A percentile compares a stretch with the other conserved stretches of the same genome.
phyloP scores from a whole-genome alignment of 1,139 yeast genomes.

The Wickerhamomyces sp. region DNA sequence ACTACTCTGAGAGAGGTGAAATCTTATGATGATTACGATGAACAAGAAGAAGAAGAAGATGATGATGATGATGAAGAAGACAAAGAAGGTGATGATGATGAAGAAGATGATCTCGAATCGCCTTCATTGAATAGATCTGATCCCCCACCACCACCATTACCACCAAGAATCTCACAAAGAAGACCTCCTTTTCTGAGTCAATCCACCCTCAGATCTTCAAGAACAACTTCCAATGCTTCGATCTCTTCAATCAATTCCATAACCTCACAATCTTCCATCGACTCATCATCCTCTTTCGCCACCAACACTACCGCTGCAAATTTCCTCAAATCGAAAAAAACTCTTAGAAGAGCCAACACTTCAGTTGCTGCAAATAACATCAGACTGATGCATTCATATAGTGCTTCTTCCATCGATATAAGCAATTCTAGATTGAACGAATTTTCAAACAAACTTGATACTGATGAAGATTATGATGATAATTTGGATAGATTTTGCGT shows the following conservation, averaged over 20 bases:
- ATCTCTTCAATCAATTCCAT: slow-evolving; percentile 13
- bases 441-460: slow-evolving; percentile 6
- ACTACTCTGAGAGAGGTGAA: too few relatives aligned
- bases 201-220: slow-evolving; percentile 6
- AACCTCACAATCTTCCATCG: slow-evolving; percentile 11
- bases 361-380: slow-evolving; percentile 8
- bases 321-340: slow-evolving; percentile 9
- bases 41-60: neutral
- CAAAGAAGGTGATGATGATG: neutral
- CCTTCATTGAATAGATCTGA: neutral
- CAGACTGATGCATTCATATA: slow-evolving; percentile 15
- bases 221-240: slow-evolving; percentile 12
- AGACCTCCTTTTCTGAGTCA: slow-evolving; percentile 3
- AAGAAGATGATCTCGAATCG: neutral
- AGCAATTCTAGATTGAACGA: slow-evolving; percentile 6
- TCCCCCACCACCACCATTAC: neutral
- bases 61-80: neutral
- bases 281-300: neutral
- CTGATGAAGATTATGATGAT: slow-evolving; percentile 10
- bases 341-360: slow-evolving; percentile 19
- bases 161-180: slow-evolving; percentile 1
- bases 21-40: neutral
- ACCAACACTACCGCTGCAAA: slow-evolving; percentile 5
- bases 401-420: slow-evolving; percentile 14
- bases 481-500: slow-evolving; percentile 21